phyloP scores from a whole-genome alignment of 163 green algal species.

The Trebouxia gelatinosa region DNA sequence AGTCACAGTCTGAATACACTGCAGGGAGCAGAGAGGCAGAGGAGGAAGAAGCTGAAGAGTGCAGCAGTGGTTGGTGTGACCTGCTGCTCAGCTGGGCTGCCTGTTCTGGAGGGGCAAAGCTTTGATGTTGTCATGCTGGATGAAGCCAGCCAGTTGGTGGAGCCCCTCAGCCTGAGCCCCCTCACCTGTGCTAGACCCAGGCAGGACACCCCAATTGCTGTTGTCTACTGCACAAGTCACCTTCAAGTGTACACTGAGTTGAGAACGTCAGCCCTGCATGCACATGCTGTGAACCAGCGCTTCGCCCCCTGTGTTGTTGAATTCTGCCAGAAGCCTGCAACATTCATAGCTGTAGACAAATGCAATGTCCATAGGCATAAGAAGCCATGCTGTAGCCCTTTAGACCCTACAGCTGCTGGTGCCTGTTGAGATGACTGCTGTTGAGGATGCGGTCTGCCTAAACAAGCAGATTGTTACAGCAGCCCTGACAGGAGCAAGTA shows the following conservation, averaged over 20 bases:
- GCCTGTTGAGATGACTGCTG: too few relatives aligned
- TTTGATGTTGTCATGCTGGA: constrained; percentile 91
- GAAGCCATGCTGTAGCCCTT: too few relatives aligned
- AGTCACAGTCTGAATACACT: too few relatives aligned
- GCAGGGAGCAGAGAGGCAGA: constrained; percentile 62
- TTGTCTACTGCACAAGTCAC: neutral
- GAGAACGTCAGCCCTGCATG: neutral
- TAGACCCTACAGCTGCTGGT: too few relatives aligned
- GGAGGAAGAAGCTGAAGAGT: constrained; percentile 58
- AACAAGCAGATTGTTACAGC: neutral
- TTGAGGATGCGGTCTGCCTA: neutral
- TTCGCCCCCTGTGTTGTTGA: neutral
- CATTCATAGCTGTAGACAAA: neutral
- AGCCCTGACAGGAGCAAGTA: neutral
- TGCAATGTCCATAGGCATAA: too few relatives aligned
- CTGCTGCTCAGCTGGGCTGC: constrained; percentile 65
- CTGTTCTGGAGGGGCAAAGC: constrained; percentile 49
- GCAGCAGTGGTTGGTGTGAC: constrained; percentile 86
- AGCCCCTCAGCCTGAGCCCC: constrained; percentile 81
- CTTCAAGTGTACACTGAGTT: neutral
- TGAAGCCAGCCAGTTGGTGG: constrained; percentile 87
- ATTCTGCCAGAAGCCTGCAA: neutral
- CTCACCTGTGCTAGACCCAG: constrained; percentile 51
- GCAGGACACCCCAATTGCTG: constrained; percentile 5
- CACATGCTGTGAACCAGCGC: neutral